Conservation (phyloP, 495 filamentous ascomycete species). For the Saxispiralis lemnorum region DNA sequence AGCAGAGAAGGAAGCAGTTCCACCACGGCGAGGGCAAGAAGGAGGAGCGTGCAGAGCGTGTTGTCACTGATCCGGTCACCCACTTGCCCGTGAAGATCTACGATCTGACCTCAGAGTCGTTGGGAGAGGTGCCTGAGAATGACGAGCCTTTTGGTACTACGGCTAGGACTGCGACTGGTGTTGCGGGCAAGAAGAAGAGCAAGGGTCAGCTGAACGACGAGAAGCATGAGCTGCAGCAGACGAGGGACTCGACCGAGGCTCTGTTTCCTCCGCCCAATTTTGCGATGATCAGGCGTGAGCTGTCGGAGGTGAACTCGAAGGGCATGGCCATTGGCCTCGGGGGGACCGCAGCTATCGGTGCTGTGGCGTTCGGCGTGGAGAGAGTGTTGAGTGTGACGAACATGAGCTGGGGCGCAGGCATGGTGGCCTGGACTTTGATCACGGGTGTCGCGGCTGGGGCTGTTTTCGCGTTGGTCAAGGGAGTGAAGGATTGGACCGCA, state of each 20-base stretch:
- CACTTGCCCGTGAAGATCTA: conserved; percentile 48
- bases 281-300: conserved; percentile 29
- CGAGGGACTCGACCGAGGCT: conserved; percentile 33
- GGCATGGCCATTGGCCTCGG: conserved; percentile 5
- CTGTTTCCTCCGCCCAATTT: conserved; percentile 49
- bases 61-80: conserved; percentile 58
- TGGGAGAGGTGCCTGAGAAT: conserved; percentile 38
- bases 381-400: neutral
- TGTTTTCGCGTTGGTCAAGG: conserved; percentile 23
- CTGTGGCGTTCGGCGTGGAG: conserved; percentile 4
- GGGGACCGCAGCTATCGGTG: neutral
- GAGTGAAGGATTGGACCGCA: conserved; percentile 33
- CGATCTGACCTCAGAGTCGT: conserved; percentile 42
- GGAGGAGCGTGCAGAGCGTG: conserved; percentile 33
- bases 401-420: neutral
- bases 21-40: conserved; percentile 23
- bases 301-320: conserved; percentile 23
- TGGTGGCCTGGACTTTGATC: conserved; percentile 10
- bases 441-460: conserved; percentile 19
- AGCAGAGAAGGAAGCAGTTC: conserved; percentile 39
- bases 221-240: conserved; percentile 29
- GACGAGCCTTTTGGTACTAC: conserved; percentile 28
- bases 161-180: conserved; percentile 29
- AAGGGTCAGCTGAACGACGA: conserved; percentile 30
- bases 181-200: conserved; percentile 30